Conservation (phyloP, 2,329 filamentous ascomycete species). For the Aureobasidium subglaciale region DNA sequence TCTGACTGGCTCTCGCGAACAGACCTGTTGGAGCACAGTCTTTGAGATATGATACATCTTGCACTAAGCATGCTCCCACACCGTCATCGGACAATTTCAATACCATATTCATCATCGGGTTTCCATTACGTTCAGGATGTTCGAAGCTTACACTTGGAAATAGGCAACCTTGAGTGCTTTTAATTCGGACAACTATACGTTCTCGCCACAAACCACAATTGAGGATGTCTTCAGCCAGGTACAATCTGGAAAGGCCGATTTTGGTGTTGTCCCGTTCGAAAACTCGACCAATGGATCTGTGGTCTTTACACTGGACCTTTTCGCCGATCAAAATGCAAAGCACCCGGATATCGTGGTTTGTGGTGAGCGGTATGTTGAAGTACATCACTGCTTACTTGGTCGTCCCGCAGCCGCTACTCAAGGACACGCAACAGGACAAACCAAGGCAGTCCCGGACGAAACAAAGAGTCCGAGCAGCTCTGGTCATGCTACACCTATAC, state of each 20-base stretch:
- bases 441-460: slow-evolving; percentile 6
- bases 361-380: slow-evolving; percentile 77
- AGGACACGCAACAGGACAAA: background rate
- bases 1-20: slow-evolving; percentile 12
- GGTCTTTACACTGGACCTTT: slow-evolving; percentile 78
- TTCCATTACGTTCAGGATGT: background rate
- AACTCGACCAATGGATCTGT: slow-evolving; percentile 95
- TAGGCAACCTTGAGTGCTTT: slow-evolving; percentile 44
- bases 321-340: slow-evolving; percentile 62
- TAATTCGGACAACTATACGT: slow-evolving; percentile 17
- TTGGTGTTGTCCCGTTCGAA: slow-evolving; percentile 87
- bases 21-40: too few species aligned
- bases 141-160: slow-evolving; percentile 14
- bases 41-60: too few species aligned
- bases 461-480: slow-evolving; percentile 29
- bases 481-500: slow-evolving; percentile 46
- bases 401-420: slow-evolving; percentile 17
- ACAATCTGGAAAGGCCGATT: slow-evolving; percentile 55
- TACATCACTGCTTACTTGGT: slow-evolving; percentile 81
- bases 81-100: too few species aligned
- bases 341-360: slow-evolving; percentile 68
- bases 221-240: slow-evolving; percentile 72
- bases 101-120: background rate
- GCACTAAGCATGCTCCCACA: background rate
- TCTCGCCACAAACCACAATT: slow-evolving; percentile 41